phyloP scores from a whole-genome alignment of 257 asterid species.

The Gentiana macrophylla region DNA sequence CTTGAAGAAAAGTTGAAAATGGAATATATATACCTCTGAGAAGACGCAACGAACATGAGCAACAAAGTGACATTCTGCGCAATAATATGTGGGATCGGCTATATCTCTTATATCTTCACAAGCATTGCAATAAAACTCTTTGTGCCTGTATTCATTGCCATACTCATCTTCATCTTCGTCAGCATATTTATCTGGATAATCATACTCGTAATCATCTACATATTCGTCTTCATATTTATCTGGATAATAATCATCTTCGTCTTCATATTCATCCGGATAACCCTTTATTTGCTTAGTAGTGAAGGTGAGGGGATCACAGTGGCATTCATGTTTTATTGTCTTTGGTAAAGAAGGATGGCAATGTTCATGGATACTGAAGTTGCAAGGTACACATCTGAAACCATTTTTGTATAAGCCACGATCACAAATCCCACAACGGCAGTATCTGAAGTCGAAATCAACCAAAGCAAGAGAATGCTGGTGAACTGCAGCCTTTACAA shows the following conservation, averaged over 20 bases:
- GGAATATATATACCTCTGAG: background rate
- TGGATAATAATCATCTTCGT: too few relatives aligned
- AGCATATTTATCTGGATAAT: too few relatives aligned
- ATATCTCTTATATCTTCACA: background rate
- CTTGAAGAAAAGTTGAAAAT: background rate
- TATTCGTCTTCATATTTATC: too few relatives aligned
- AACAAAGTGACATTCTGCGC: slow-evolving; percentile 1
- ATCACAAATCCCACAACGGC: background rate
- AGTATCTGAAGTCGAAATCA: background rate
- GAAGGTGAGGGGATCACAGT: too few relatives aligned
- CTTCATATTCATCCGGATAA: too few relatives aligned
- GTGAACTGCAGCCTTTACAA: background rate
- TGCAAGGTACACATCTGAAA: too few relatives aligned
- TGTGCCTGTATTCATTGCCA: background rate
- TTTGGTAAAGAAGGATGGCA: too few relatives aligned
- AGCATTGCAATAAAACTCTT: slow-evolving; percentile 1
- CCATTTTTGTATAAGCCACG: too few relatives aligned
- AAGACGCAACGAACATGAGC: slow-evolving; percentile 4
- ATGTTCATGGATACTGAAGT: too few relatives aligned
- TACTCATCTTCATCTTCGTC: background rate
- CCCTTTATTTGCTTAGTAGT: too few relatives aligned
- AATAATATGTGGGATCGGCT: slow-evolving; percentile 2
- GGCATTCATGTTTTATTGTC: too few relatives aligned
- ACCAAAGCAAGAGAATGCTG: slow-evolving; percentile 1
- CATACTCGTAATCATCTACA: too few relatives aligned